A percentile compares a stretch with the other conserved stretches of the same genome.
Conservation (phyloP, 2,329 filamentous ascomycete genomes). For the Plectosphaerella cucumerina region DNA sequence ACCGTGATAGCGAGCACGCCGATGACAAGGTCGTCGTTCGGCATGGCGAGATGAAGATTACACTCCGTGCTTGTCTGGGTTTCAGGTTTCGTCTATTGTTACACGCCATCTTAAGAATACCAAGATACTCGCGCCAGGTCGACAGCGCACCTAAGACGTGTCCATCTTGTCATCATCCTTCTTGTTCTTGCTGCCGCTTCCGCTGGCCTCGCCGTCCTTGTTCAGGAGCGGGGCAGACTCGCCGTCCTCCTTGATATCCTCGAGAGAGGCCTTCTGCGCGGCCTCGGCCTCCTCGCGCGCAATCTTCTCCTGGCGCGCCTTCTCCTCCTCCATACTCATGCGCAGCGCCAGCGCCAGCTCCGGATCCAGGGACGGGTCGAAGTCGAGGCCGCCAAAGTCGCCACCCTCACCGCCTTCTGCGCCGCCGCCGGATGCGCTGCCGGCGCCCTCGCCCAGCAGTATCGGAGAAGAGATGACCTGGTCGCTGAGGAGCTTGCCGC, state of each 20-base stretch:
- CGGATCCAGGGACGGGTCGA: conserved; percentile 87
- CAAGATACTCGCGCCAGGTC: background rate
- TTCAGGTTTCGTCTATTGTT: background rate
- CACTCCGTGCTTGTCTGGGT: background rate
- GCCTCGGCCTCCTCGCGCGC: conserved; percentile 71
- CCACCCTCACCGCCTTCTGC: conserved; percentile 56
- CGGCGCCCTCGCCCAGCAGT: conserved; percentile 73
- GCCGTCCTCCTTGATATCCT: conserved; percentile 76
- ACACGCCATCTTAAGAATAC: background rate
- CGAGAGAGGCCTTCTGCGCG: conserved; percentile 70
- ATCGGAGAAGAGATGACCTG: conserved; percentile 87
- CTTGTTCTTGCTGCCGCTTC: conserved; percentile 50
- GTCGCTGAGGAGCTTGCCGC: conserved; percentile 88
- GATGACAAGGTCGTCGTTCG: background rate
- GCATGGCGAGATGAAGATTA: too few relatives aligned
- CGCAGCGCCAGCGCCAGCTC: conserved; percentile 90
- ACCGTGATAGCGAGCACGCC: background rate
- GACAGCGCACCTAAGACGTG: conserved; percentile 56
- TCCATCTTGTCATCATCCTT: conserved; percentile 78
- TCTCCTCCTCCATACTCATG: conserved; percentile 98
- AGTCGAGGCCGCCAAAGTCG: conserved; percentile 70
- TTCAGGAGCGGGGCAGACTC: conserved; percentile 64
- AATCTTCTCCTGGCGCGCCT: conserved; percentile 84
- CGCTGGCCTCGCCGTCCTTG: conserved; percentile 61
- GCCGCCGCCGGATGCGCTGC: conserved; percentile 49